These are phyloP conservation scores for Penicillium ochrochloron DNA, from an alignment of 495 filamentous ascomycete species.

Conservation along the genomic window DNA sequence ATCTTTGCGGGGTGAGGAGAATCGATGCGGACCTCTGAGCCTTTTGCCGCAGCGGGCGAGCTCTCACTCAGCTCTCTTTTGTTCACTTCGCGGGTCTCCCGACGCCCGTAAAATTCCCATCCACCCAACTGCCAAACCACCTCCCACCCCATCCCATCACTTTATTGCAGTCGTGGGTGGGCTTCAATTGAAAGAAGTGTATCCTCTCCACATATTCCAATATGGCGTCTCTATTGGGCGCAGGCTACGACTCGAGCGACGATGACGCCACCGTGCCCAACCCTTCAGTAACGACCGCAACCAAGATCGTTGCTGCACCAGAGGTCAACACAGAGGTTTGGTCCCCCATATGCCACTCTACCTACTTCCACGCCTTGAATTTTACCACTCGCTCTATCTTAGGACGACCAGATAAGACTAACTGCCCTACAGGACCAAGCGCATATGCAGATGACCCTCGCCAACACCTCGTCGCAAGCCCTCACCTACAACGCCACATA, in stretches of 20 bases:
- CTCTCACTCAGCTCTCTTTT: not conserved
- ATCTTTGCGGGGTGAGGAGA: not conserved
- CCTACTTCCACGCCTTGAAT: not conserved
- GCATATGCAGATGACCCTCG: constrained; percentile 60
- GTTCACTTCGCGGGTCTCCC: constrained; percentile 35
- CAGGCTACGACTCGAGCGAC: constrained; percentile 58
- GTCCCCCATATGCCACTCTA: constrained; percentile 39
- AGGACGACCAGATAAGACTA: constrained; percentile 36
- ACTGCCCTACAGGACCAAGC: constrained; percentile 57
- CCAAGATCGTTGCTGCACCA: constrained; percentile 56
- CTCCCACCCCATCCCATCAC: constrained; percentile 15
- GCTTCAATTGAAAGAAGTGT: constrained; percentile 7
- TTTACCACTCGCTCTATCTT: not conserved
- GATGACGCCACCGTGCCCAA: constrained; percentile 45
- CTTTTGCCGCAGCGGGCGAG: not conserved
- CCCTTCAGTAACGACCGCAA: constrained; percentile 39
- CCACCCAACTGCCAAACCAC: constrained; percentile 15
- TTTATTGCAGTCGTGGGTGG: constrained; percentile 16
- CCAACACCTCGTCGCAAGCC: constrained; percentile 56
- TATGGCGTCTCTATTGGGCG: constrained; percentile 56
- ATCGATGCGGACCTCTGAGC: not conserved
- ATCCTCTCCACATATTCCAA: constrained; percentile 13
- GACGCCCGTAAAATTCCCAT: constrained; percentile 47
- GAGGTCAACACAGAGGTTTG: constrained; percentile 69
- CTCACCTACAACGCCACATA: constrained; percentile 69